Percentiles rank a stretch among this genome's conserved stretches.
These are phyloP conservation scores for Chlorella sp. DNA, from an alignment of 139 green algal species.

Conservation along the genomic window DNA sequence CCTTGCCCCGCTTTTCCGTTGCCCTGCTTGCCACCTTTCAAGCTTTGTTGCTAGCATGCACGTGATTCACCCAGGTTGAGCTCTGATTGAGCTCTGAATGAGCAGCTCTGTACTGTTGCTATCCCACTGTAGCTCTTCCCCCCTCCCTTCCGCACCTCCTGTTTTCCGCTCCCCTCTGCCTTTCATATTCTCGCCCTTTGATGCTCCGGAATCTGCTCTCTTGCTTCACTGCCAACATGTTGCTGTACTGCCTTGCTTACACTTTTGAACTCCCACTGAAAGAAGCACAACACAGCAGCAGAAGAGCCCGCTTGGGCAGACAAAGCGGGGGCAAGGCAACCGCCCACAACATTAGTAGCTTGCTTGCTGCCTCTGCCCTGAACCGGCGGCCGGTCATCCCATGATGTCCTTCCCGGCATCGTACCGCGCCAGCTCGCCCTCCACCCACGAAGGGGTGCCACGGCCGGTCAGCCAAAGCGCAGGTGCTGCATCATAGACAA, in stretches of 20 bases:
- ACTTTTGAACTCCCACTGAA: neutral
- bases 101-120: neutral
- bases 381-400: neutral
- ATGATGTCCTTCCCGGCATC: neutral
- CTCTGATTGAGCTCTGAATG: no score
- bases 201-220: neutral
- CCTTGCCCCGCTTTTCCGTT: neutral
- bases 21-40: neutral
- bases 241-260: neutral
- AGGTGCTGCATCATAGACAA: constrained; percentile 1
- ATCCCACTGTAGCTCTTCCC: neutral
- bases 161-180: neutral
- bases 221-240: no score
- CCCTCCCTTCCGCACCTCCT: neutral
- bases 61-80: neutral
- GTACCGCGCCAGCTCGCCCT: constrained; percentile 31
- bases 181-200: neutral
- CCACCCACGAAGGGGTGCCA: constrained; percentile 37
- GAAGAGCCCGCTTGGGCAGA: neutral
- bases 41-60: neutral
- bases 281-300: neutral
- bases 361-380: neutral
- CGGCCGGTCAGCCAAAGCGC: constrained; percentile 44
- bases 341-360: neutral
- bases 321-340: neutral